Conservation (phyloP, 805 yeast species). For the Saccharomycopsis fodiens region DNA sequence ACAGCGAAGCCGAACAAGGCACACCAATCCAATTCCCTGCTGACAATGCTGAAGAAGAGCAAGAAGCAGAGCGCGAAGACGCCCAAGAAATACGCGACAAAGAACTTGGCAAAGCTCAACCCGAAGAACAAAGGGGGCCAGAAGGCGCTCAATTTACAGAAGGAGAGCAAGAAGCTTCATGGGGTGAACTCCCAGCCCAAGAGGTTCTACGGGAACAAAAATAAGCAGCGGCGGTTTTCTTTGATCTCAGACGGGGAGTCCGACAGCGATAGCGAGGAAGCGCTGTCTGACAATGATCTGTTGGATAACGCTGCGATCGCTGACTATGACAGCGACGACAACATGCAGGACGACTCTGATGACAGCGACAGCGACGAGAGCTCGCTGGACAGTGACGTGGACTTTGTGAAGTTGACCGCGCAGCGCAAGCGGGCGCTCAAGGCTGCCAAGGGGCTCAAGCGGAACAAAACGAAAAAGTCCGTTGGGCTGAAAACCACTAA, state of each 20-base stretch:
- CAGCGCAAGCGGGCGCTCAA: conserved; percentile 55
- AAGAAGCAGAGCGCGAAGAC: neutral
- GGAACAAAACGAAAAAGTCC: conserved; percentile 28
- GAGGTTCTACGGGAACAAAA: conserved; percentile 1
- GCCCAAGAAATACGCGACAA: neutral
- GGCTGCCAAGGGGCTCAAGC: conserved; percentile 30
- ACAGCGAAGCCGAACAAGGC: too few species aligned
- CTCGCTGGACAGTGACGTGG: conserved; percentile 62
- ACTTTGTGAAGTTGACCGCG: conserved; percentile 64
- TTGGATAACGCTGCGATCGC: conserved; percentile 32
- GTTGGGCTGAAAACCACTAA: conserved; percentile 20
- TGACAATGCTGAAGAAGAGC: neutral
- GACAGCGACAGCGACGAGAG: conserved; percentile 31
- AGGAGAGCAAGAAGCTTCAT: neutral
- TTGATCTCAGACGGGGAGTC: conserved; percentile 37
- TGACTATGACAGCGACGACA: conserved; percentile 29
- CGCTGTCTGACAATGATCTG: conserved; percentile 30
- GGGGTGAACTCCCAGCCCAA: neutral
- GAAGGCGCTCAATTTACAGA: neutral
- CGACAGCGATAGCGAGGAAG: conserved; percentile 29
- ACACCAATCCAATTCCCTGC: too few species aligned
- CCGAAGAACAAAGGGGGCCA: neutral
- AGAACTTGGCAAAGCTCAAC: conserved; percentile 1
- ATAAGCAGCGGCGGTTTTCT: conserved; percentile 30
- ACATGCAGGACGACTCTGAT: conserved; percentile 29